These are phyloP conservation scores for Sporothrix globosa DNA, from an alignment of 2,329 filamentous ascomycete species.

Conservation along the genomic window DNA sequence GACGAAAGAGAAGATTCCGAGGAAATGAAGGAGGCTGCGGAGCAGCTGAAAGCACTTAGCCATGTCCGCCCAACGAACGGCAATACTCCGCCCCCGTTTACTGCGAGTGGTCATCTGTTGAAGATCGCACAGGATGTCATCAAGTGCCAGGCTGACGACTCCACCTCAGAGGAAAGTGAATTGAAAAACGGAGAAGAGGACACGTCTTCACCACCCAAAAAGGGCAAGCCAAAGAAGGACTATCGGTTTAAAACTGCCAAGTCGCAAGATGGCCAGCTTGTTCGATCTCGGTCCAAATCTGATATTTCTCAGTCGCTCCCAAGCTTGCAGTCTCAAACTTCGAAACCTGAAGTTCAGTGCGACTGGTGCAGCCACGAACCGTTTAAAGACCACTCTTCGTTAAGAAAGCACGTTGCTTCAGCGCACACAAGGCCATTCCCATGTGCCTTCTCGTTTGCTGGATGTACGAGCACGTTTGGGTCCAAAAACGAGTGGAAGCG, in stretches of 20 bases:
- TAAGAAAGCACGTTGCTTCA: constrained; percentile 68
- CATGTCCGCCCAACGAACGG: constrained; percentile 61
- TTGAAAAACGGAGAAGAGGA: constrained; percentile 8
- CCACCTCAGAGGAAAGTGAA: constrained; percentile 26
- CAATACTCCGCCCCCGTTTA: constrained; percentile 16
- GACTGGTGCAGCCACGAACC: constrained; percentile 64
- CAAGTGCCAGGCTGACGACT: constrained; percentile 31
- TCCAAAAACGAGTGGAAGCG: constrained; percentile 99
- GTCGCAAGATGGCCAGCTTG: constrained; percentile 29
- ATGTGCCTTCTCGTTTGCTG: constrained; percentile 83
- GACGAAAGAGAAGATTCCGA: constrained; percentile 64
- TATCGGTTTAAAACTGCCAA: constrained; percentile 32
- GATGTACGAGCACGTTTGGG: constrained; percentile 79
- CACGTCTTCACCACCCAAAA: constrained; percentile 13
- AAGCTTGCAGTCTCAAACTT: constrained; percentile 40
- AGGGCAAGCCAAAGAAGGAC: constrained; percentile 30
- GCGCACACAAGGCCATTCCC: constrained; percentile 75
- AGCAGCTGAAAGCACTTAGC: constrained; percentile 67
- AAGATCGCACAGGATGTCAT: constrained; percentile 35
- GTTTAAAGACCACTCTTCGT: constrained; percentile 68
- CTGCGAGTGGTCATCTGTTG: constrained; percentile 42
- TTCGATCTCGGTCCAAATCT: constrained; percentile 27
- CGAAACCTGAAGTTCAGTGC: constrained; percentile 65
- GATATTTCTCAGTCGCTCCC: constrained; percentile 30
- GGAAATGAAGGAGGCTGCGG: constrained; percentile 70